These are phyloP conservation scores for Rhizopogon sp. DNA, from an alignment of 768 basidiomycete genomes.

Conservation along the genomic window DNA sequence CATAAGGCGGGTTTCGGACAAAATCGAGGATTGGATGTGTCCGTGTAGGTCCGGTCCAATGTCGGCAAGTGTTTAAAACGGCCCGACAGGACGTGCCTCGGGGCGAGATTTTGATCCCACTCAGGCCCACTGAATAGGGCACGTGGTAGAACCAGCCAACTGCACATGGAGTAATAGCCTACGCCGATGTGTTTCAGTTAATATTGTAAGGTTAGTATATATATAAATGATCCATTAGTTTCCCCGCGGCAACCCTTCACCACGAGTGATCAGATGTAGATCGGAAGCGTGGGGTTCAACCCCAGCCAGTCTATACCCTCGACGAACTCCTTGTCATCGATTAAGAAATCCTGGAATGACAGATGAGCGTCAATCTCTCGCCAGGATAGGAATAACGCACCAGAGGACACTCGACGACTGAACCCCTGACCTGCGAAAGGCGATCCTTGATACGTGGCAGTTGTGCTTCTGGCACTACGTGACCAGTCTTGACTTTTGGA, in stretches of 20 bases:
- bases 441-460: conserved; percentile 70
- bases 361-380: conserved; percentile 5
- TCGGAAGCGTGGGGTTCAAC: conserved; percentile 72
- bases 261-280: conserved; percentile 51
- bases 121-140: too few species aligned
- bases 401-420: conserved; percentile 73
- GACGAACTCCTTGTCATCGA: conserved; percentile 70
- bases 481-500: conserved; percentile 74
- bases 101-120: too few species aligned
- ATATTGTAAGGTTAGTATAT: too few species aligned
- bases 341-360: conserved; percentile 67
- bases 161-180: background rate
- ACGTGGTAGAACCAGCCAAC: too few species aligned
- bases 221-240: too few species aligned
- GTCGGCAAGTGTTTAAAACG: too few species aligned
- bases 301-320: conserved; percentile 69
- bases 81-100: too few species aligned
- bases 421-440: conserved; percentile 63
- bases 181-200: background rate
- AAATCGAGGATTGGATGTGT: too few species aligned
- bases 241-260: background rate
- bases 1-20: too few species aligned
- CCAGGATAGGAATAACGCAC: conserved; percentile 32
- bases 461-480: conserved; percentile 66
- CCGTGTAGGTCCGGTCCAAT: too few species aligned